Conservation (phyloP, 257 asterid species). For the Nemophila menziesii region DNA sequence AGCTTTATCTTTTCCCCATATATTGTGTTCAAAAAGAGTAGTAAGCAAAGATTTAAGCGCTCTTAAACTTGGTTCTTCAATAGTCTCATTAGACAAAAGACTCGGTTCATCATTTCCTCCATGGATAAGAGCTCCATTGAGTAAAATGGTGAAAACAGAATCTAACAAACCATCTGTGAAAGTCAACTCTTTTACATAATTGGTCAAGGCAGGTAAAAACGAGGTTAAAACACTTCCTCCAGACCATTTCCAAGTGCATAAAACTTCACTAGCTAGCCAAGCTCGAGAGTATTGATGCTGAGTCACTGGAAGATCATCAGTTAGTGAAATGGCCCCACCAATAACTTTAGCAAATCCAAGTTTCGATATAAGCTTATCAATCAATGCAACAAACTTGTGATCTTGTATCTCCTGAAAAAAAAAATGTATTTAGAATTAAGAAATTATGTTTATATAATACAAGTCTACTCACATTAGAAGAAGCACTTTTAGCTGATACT, state of each 20-base stretch:
- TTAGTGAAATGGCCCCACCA: conserved; percentile 34
- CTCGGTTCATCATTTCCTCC: conserved; percentile 44
- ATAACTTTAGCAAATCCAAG: conserved; percentile 61
- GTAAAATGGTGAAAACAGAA: conserved; percentile 54
- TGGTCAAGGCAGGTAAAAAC: conserved; percentile 49
- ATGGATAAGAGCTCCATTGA: conserved; percentile 82
- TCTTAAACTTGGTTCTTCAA: conserved; percentile 73
- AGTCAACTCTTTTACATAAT: conserved; percentile 28
- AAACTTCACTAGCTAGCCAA: conserved; percentile 97
- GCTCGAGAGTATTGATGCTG: conserved; percentile 53
- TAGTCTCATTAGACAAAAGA: conserved; percentile 42
- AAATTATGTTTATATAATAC: no score
- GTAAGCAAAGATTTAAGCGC: conserved; percentile 52
- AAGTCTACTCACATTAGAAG: conserved; percentile 46
- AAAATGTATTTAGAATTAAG: background rate
- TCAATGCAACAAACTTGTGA: conserved; percentile 45
- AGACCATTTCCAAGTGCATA: conserved; percentile 93
- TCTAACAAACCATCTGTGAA: conserved; percentile 33
- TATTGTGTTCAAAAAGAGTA: conserved; percentile 36
- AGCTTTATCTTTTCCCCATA: conserved; percentile 73
- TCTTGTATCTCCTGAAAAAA: conserved; percentile 48
- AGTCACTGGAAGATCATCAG: conserved; percentile 19
- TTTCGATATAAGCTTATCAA: conserved; percentile 54
- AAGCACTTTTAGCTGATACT: conserved; percentile 26
- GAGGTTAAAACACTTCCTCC: conserved; percentile 66